Conservation (phyloP, 495 filamentous ascomycete genomes). For the Penicillium cataractarum region DNA sequence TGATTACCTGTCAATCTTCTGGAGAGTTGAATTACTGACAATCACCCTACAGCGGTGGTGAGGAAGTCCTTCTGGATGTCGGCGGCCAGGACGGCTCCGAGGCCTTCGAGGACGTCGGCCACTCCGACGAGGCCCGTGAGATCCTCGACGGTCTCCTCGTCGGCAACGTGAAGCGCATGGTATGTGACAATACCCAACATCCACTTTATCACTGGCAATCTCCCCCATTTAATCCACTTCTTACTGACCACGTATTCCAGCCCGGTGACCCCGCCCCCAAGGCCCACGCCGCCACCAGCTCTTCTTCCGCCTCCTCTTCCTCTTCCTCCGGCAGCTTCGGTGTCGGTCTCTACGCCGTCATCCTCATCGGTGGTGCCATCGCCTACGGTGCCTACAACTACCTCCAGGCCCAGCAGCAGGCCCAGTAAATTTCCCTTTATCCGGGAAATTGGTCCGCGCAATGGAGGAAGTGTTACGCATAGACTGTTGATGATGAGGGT, state of each 20-base stretch:
- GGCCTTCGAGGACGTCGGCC: slow-evolving; percentile 98
- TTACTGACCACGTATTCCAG: slow-evolving; percentile 51
- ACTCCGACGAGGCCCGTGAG: slow-evolving; percentile 98
- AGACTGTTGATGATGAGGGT: background rate
- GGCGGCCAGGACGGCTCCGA: slow-evolving; percentile 96
- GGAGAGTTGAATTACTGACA: slow-evolving; percentile 10
- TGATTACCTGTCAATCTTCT: background rate
- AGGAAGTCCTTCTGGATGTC: slow-evolving; percentile 96
- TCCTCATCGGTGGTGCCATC: slow-evolving; percentile 74
- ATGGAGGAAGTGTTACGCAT: background rate
- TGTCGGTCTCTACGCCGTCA: slow-evolving; percentile 78
- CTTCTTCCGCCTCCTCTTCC: slow-evolving; percentile 53
- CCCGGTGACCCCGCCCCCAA: slow-evolving; percentile 83
- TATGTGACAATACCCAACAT: slow-evolving; percentile 44
- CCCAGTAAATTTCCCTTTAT: slow-evolving; percentile 6
- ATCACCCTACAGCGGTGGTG: slow-evolving; percentile 73
- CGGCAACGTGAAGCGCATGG: slow-evolving; percentile 82
- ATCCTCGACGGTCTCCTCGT: slow-evolving; percentile 81
- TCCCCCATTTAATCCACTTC: slow-evolving; percentile 2
- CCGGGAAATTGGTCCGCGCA: background rate
- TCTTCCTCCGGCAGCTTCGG: slow-evolving; percentile 61
- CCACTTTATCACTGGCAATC: background rate
- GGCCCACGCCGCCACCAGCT: slow-evolving; percentile 53
- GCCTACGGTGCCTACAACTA: slow-evolving; percentile 90
- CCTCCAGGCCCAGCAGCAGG: slow-evolving; percentile 60